These are phyloP conservation scores for Epithele typhae DNA, from an alignment of 768 basidiomycete species.

Conservation along the genomic window DNA sequence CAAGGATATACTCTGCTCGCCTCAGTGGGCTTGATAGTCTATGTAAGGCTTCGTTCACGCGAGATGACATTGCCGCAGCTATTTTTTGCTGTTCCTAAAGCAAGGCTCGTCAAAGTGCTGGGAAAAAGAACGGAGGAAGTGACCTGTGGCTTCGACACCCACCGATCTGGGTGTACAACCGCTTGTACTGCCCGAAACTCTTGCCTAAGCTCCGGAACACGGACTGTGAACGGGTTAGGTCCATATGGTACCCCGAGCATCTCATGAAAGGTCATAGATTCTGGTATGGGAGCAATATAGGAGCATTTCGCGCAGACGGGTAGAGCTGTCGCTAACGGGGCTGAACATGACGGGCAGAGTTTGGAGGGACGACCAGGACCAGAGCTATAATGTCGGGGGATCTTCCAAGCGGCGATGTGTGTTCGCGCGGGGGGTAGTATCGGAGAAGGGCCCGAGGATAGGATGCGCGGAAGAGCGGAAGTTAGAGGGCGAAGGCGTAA, in stretches of 20 bases:
- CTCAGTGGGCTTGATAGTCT: constrained; percentile 67
- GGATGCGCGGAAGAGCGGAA: background rate
- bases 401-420: no score
- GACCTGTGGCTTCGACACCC: constrained; percentile 48
- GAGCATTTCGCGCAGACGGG: constrained; percentile 77
- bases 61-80: constrained; percentile 65
- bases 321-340: constrained; percentile 54
- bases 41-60: constrained; percentile 80
- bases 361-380: no score
- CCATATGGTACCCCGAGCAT: constrained; percentile 59
- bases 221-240: constrained; percentile 70
- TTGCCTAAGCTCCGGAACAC: constrained; percentile 52
- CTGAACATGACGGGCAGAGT: constrained; percentile 60
- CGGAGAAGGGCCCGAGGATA: no score
- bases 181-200: constrained; percentile 71
- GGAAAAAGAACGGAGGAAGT: no score
- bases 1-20: constrained; percentile 79
- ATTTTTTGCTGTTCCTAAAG: constrained; percentile 49
- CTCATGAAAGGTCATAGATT: constrained; percentile 56
- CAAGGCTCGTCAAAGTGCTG: background rate
- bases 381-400: no score
- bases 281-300: constrained; percentile 56
- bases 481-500: constrained; percentile 15
- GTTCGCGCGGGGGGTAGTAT: no score
- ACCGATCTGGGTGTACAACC: constrained; percentile 83